Conservation (phyloP, 208 protist genomes). For the Crithidia expoeki region DNA sequence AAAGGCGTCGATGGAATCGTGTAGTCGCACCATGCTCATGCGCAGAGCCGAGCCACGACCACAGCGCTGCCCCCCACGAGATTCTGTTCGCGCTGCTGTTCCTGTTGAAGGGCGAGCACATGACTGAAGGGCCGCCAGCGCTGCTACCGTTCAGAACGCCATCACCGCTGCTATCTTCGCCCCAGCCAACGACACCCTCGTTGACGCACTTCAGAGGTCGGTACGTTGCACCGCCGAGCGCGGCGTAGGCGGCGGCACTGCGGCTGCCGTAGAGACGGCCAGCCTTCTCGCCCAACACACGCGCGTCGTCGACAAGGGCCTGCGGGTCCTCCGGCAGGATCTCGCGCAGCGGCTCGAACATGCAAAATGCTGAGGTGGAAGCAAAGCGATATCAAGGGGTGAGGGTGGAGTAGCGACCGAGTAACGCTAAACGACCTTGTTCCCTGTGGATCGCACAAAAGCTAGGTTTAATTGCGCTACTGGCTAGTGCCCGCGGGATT, state of each 20-base stretch:
- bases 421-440: no score
- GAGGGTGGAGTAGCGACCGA: background rate
- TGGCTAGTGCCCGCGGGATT: no score
- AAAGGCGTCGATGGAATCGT: background rate
- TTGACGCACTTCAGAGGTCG: slow-evolving; percentile 42
- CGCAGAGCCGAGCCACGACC: slow-evolving; percentile 1
- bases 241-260: slow-evolving; percentile 41
- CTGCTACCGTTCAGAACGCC: background rate
- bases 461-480: no score
- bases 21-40: background rate
- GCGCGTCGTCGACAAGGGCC: slow-evolving; percentile 42
- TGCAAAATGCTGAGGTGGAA: slow-evolving; percentile 9
- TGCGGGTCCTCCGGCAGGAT: slow-evolving; percentile 41
- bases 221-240: slow-evolving; percentile 65
- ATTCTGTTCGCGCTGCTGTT: background rate
- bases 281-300: slow-evolving; percentile 66
- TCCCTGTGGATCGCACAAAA: no score
- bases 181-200: slow-evolving; percentile 44
- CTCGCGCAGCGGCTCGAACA: slow-evolving; percentile 80
- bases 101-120: background rate
- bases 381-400: no score
- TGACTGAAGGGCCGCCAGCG: background rate
- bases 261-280: slow-evolving; percentile 59
- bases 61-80: background rate
- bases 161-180: background rate